Evolutionary conservation across 1,139 yeast genomes (phyloP).

Genomic region (Hyphopichia buzzinii): DNA sequence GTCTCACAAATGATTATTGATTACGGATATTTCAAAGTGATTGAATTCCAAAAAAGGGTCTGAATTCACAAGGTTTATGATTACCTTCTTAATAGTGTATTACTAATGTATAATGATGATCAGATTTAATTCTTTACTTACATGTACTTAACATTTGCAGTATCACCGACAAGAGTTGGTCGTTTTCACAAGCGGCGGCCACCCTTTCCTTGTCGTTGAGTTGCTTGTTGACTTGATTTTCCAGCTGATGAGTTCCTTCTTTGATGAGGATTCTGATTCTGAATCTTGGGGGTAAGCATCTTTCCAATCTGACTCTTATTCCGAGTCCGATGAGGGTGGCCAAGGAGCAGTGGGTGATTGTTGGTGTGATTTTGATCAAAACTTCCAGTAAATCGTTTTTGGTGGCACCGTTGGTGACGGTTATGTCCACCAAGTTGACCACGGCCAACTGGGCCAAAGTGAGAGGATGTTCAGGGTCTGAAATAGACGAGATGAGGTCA

Average conservation of each 20-base stretch:
- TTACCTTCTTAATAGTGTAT: conserved; percentile 9
- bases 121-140: conserved; percentile 19
- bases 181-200: conserved; percentile 98
- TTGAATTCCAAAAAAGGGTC: neutral
- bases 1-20: conserved; percentile 36
- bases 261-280: conserved; percentile 77
- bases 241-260: conserved; percentile 94
- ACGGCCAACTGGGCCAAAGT: conserved; percentile 94
- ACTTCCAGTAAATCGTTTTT: conserved; percentile 68
- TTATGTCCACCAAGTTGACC: conserved; percentile 79
- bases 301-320: conserved; percentile 83
- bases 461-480: conserved; percentile 97
- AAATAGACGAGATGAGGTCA: conserved; percentile 77
- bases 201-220: conserved; percentile 96
- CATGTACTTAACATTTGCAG: conserved; percentile 91
- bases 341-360: conserved; percentile 94
- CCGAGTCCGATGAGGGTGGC: conserved; percentile 97
- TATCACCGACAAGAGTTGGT: conserved; percentile 81
- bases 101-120: conserved; percentile 1
- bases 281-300: conserved; percentile 84
- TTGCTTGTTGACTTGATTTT: conserved; percentile 93
- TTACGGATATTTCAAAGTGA: conserved; percentile 24
- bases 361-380: conserved; percentile 85
- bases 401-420: conserved; percentile 55
- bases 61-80: neutral